Evolutionary conservation across 176 grass and related monocot species (phyloP).

Genomic region (Carex littledalei): DNA sequence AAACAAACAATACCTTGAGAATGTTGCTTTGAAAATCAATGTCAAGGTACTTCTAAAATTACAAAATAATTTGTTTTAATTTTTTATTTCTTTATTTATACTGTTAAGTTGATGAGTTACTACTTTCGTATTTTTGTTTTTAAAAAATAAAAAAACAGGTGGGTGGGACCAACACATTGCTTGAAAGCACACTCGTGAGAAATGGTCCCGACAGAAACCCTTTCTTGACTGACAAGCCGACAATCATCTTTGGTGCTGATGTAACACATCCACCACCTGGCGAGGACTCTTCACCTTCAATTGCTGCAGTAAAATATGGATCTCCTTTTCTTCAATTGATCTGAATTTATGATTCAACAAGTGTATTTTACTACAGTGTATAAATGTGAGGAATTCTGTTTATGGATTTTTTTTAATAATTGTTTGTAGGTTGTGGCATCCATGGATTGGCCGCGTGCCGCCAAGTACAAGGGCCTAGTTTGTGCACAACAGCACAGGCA

Average conservation of each 20-base stretch:
- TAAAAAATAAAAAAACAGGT: conserved; percentile 22
- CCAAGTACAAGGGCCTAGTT: conserved; percentile 72
- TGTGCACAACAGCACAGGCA: conserved; percentile 59
- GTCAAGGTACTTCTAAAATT: conserved; percentile 51
- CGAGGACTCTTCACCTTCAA: conserved; percentile 59
- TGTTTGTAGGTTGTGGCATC: conserved; percentile 67
- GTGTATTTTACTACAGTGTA: neutral
- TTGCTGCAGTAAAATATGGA: conserved; percentile 48
- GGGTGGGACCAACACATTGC: conserved; percentile 58
- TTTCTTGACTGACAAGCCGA: conserved; percentile 49
- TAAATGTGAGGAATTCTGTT: neutral
- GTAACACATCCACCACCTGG: conserved; percentile 70
- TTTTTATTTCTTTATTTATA: neutral
- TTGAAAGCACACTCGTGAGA: conserved; percentile 45
- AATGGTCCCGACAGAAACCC: conserved; percentile 34
- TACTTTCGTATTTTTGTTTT: neutral
- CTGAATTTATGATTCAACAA: neutral
- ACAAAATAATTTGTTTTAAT: neutral
- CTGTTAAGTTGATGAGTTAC: neutral
- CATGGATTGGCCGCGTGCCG: conserved; percentile 80
- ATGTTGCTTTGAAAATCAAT: conserved; percentile 82
- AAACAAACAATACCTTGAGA: conserved; percentile 51
- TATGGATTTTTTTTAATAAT: neutral
- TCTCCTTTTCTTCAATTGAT: neutral
- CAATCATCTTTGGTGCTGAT: conserved; percentile 74